phyloP scores from a whole-genome alignment of 208 protist species.

The Crithidia fasciculata region DNA sequence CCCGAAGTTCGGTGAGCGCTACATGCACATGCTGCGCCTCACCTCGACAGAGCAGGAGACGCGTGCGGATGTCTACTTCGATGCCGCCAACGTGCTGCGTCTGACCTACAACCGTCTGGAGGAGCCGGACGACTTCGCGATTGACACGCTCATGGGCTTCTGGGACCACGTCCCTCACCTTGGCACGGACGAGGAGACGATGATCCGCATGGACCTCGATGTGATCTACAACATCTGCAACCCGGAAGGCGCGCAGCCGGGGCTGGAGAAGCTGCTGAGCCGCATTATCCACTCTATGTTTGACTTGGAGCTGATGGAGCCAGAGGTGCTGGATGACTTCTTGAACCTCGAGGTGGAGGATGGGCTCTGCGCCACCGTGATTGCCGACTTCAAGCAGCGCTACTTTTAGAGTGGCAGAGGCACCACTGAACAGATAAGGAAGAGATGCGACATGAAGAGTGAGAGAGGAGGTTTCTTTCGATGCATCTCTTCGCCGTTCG shows the following conservation, averaged over 20 bases:
- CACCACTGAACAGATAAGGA: neutral
- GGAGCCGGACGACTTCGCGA: constrained; percentile 52
- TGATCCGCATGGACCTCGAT: constrained; percentile 48
- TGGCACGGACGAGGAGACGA: constrained; percentile 41
- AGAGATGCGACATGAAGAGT: neutral
- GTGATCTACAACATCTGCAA: constrained; percentile 70
- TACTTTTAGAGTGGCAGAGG: neutral
- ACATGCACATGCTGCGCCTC: constrained; percentile 83
- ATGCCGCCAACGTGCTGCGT: constrained; percentile 74
- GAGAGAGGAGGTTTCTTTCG: too few species aligned
- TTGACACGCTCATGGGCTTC: constrained; percentile 80
- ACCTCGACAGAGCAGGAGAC: constrained; percentile 72
- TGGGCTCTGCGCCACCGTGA: constrained; percentile 38
- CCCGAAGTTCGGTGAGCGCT: constrained; percentile 88
- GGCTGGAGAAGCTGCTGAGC: constrained; percentile 58
- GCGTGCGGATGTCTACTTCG: constrained; percentile 81
- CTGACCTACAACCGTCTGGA: constrained; percentile 69
- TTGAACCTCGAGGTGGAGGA: constrained; percentile 42
- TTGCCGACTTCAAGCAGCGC: constrained; percentile 37
- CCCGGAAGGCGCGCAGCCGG: constrained; percentile 44
- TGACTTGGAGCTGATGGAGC: constrained; percentile 61
- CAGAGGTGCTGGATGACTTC: constrained; percentile 58
- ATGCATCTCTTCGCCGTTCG: too few species aligned
- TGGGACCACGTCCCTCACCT: constrained; percentile 63
- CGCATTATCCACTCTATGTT: constrained; percentile 73